These are phyloP conservation scores for Cephaloascus fragrans DNA, from an alignment of 805 yeast genomes.

Conservation along the genomic window DNA sequence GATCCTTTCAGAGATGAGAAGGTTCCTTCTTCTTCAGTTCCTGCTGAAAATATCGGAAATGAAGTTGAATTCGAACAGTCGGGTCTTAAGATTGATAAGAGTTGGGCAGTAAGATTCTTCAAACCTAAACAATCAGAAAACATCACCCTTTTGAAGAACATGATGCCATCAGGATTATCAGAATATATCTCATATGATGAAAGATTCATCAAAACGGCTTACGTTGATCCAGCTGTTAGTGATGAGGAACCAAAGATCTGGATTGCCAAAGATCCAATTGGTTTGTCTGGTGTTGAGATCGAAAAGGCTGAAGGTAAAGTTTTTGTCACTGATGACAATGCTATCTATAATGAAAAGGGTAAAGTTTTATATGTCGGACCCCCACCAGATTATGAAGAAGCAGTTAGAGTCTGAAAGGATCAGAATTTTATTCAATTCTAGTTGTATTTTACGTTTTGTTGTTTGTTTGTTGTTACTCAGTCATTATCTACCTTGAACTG, in stretches of 20 bases:
- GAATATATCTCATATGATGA: constrained; percentile 30
- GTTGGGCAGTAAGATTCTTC: constrained; percentile 24
- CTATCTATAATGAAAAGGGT: constrained; percentile 51
- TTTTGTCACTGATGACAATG: constrained; percentile 46
- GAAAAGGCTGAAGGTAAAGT: constrained; percentile 45
- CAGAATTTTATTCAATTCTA: too few species aligned
- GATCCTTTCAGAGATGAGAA: background rate
- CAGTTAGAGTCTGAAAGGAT: constrained; percentile 27
- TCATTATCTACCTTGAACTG: too few species aligned
- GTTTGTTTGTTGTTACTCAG: too few species aligned
- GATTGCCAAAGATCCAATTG: constrained; percentile 62
- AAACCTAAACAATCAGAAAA: constrained; percentile 22
- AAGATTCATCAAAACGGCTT: constrained; percentile 31
- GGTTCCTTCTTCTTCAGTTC: background rate
- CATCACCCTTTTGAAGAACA: constrained; percentile 16
- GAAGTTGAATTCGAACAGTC: background rate
- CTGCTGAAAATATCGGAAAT: background rate
- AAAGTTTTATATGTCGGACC: constrained; percentile 43
- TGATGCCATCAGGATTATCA: constrained; percentile 26
- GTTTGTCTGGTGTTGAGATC: constrained; percentile 53
- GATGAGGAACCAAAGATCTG: constrained; percentile 56
- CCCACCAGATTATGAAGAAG: constrained; percentile 62
- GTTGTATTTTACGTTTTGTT: too few species aligned
- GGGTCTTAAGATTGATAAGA: background rate
- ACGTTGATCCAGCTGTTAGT: constrained; percentile 47